Evolutionary conservation across 116 monocot genomes (phyloP), one percentile per base, ranked within the genome.

Genomic region (Papilionanthe hybrid): DNA sequence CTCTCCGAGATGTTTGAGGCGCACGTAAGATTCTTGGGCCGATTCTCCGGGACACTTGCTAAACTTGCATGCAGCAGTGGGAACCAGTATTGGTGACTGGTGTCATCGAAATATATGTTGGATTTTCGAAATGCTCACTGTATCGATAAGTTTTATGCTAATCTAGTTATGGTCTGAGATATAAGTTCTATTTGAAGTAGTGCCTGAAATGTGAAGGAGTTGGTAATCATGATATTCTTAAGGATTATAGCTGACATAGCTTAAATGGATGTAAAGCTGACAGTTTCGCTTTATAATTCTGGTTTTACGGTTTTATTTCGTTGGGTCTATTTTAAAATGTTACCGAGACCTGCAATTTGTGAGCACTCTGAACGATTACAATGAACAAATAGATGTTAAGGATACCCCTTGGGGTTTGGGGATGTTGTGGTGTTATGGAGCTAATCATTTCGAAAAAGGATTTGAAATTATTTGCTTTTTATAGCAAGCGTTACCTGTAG

Each of bases 1-100:
- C 72, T 43, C 72, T 27, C n/a, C 69, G 69, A 72, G 72, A 72
- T 72, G 72, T 72, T 72, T 72, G 72, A 72, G 20, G 72, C 72
- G 43, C 72, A 72, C 43, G 72, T 72, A 72, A 72, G 72, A 17
- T 42, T 41, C 41, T 72, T 72, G 5, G 43, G 15, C 43, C 3
- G 32, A 27, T 72, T 72, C 19, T 72, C 15, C 15, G 72, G 43
- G 20, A 20, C 1, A 30, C 19, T 72, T 5, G 32, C 6, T n/a
- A 20, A 44, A 27, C 43, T 15, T 72, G 32, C 30, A 69, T 37
- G 69, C 10, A 30, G 13, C 5, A 13, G 7, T 37, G 4, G 2
- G 69, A 69, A 69, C 0, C 69, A 32, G 32, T 8, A 69, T 30
- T 28, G 69, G 65, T 4, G 69, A 15, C 69, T 69, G 68, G 7